Evolutionary conservation across 768 basidiomycete genomes (phyloP), one percentile per base, ranked within the genome.

Genomic region (Austroboletus festivus): DNA sequence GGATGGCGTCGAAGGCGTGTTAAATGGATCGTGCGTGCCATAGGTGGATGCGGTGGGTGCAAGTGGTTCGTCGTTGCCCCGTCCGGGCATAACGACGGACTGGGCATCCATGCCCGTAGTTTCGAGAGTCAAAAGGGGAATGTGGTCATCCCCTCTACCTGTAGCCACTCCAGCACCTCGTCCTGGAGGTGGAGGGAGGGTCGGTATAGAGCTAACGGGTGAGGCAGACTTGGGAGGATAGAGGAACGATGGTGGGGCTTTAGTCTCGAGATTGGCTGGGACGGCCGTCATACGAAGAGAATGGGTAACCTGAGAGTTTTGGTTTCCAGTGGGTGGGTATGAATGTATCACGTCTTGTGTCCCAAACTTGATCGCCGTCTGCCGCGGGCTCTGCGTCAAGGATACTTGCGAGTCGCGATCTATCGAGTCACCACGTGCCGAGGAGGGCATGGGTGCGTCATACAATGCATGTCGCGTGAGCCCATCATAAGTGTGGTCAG

Each of bases 391-490:
- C 61, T 68, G 41, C 43, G 65, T 59, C 10, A 61, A 62, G 2
- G 60, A 62, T 22, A 47, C 31, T 43, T 70, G 52, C 15, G 73
- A 70, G 11, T 71, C 69, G 3, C 71, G 68, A 21, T 80, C 76
- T 23, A 24, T 67, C 61, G 51, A 75, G 70, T 52, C 68, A 52
- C 22, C 60, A 46, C 33, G 63, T 6, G 40, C 26, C 5, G 48
- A 13, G 13, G 35, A 42, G 24, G 88, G 86, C 61, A 96, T 79
- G 3, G 94, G 94, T 11, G 85, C 80, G 62, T 97, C 94, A 62
- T 91, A 93, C 6, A 97, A 75, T 56, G 93, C 86, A 61, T 91
- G 92, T 19, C 93, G 76, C 54, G 81, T 77, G 57, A 94, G 60
- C 28, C 82, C 81, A 7, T 70, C 62, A 66, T 46, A 80, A 48